A percentile compares a stretch with the other conserved stretches of the same genome.
These are phyloP conservation scores for Arthrocladium fulminans DNA, from an alignment of 2,329 filamentous ascomycete genomes.

Conservation along the genomic window DNA sequence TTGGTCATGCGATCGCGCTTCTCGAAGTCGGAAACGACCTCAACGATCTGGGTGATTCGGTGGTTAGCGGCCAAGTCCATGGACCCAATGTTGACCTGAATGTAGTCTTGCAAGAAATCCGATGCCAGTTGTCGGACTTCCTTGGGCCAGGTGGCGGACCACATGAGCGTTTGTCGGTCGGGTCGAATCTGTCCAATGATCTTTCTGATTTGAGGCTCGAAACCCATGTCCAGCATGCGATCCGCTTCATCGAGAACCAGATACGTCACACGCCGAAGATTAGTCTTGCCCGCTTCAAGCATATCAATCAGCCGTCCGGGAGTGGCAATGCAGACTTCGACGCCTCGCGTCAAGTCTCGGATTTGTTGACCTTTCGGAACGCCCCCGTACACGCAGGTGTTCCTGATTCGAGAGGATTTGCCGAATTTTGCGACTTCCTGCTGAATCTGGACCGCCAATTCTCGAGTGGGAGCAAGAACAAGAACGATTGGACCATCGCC, in stretches of 20 bases:
- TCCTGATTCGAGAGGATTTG: conserved; percentile 93
- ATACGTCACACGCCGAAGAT: conserved; percentile 95
- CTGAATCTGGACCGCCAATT: conserved; percentile 97
- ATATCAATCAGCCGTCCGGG: conserved; percentile 97
- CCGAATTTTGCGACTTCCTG: conserved; percentile 98
- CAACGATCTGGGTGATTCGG: conserved; percentile 94
- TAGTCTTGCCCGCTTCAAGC: conserved; percentile 95
- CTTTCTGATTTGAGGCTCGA: conserved; percentile 98
- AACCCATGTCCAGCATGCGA: conserved; percentile 99
- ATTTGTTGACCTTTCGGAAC: conserved; percentile 97
- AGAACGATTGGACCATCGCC: conserved; percentile 95
- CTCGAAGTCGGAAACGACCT: conserved; percentile 91
- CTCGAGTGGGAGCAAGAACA: conserved; percentile 90
- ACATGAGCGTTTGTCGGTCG: conserved; percentile 98
- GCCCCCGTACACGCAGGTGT: conserved; percentile 98
- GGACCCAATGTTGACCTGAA: conserved; percentile 97
- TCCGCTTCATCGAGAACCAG: conserved; percentile 97
- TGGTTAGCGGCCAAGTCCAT: conserved; percentile 95
- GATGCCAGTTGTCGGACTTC: conserved; percentile 86
- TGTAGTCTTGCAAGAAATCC: conserved; percentile 90
- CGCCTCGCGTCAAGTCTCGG: conserved; percentile 84
- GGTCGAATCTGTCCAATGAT: conserved; percentile 96
- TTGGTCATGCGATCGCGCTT: conserved; percentile 97
- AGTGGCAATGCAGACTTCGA: conserved; percentile 97
- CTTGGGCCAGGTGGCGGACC: conserved; percentile 99